Conservation (phyloP, 257 asterid genomes). For the Ilex aquifolium region DNA sequence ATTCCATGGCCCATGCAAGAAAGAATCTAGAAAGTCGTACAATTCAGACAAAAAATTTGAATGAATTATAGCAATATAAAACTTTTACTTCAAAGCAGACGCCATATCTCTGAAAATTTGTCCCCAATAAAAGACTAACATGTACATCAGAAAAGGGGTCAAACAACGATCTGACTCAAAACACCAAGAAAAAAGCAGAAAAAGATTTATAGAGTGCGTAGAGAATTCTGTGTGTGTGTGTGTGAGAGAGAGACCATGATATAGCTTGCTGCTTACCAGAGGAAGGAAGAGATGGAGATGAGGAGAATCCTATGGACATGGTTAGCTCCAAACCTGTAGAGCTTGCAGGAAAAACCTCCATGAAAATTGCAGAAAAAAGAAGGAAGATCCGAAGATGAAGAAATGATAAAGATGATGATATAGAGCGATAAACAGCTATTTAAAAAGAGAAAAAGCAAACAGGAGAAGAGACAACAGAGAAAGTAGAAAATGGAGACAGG, state of each 20-base stretch:
- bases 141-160: not conserved
- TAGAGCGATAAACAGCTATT: conserved; percentile 9
- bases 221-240: not conserved
- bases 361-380: conserved; percentile 8
- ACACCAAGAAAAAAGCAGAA: not conserved
- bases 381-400: not conserved
- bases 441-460: conserved; percentile 24
- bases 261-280: conserved; percentile 34
- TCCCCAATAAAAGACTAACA: not conserved
- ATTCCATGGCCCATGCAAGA: no score
- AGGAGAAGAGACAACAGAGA: conserved; percentile 17
- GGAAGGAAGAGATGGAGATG: conserved; percentile 43
- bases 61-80: not conserved
- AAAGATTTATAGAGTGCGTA: not conserved
- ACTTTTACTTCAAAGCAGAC: not conserved
- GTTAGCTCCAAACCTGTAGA: conserved; percentile 50
- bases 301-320: conserved; percentile 56
- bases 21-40: no score
- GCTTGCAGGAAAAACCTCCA: conserved; percentile 33
- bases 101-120: not conserved
- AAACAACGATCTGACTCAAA: not conserved
- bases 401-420: not conserved
- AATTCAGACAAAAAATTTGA: not conserved
- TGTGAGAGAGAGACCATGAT: not conserved
- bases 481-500: conserved; percentile 16